Percentiles rank a stretch among this genome's conserved stretches.
Evolutionary conservation across 2,329 filamentous ascomycete genomes (phyloP).

Genomic region (Xylariales sp.): DNA sequence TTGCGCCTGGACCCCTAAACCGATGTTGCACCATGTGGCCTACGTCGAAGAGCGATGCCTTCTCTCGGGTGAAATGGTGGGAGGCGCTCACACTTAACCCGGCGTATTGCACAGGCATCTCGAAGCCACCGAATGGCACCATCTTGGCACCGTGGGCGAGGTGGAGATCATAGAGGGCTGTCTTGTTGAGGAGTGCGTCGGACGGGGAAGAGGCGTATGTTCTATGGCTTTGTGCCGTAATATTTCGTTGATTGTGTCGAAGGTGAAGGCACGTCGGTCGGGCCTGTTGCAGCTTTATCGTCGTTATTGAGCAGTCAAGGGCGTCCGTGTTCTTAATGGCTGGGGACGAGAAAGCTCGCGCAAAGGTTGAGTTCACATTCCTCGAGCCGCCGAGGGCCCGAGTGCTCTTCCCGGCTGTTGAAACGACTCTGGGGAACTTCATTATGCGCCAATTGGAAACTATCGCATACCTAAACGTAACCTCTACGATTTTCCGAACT

Average conservation of each 20-base stretch:
- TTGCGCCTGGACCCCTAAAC: constrained; percentile 82
- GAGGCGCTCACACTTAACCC: constrained; percentile 82
- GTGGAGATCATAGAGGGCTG: constrained; percentile 83
- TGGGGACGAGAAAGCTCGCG: constrained; percentile 33
- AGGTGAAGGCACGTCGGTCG: constrained; percentile 12
- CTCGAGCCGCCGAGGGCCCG: constrained; percentile 34
- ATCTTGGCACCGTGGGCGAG: constrained; percentile 86
- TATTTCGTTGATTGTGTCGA: constrained; percentile 16
- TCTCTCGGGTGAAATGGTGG: constrained; percentile 88
- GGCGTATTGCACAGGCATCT: constrained; percentile 92
- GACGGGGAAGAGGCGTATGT: constrained; percentile 42
- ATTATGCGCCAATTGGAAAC: constrained; percentile 39
- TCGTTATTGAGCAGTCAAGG: constrained; percentile 9
- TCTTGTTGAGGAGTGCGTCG: constrained; percentile 62
- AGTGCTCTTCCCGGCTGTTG: constrained; percentile 40
- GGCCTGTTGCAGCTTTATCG: constrained; percentile 18
- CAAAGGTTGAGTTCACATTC: constrained; percentile 13
- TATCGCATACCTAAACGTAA: neutral
- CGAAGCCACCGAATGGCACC: constrained; percentile 93
- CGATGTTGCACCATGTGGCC: constrained; percentile 96
- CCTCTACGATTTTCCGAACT: constrained; percentile 4
- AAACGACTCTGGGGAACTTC: constrained; percentile 41
- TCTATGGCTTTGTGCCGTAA: constrained; percentile 32
- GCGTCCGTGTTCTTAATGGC: neutral
- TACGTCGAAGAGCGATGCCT: constrained; percentile 94